These are phyloP conservation scores for Prunus padus DNA, from an alignment of 306 rosid species.

Conservation along the genomic window DNA sequence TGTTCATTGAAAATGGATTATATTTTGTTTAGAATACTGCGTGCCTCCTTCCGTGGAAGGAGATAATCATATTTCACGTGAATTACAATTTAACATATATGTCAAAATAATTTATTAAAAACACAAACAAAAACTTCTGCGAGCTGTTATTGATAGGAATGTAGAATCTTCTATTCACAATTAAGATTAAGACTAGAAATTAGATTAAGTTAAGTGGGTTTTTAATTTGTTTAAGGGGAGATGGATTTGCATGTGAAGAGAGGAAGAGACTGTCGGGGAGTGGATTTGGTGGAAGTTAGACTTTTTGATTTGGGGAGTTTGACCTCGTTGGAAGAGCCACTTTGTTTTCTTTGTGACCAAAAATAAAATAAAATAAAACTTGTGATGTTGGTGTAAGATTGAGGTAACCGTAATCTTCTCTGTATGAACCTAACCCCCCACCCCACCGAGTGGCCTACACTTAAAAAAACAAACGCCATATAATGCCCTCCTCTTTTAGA, in stretches of 20 bases:
- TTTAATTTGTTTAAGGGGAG: not conserved
- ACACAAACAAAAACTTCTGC: too few species aligned
- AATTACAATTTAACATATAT: too few species aligned
- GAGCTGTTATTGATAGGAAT: fast-evolving
- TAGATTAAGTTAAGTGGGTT: constrained; percentile 12
- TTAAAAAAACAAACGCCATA: constrained; percentile 9
- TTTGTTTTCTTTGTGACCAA: constrained; percentile 11
- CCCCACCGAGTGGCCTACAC: not conserved
- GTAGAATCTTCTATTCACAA: not conserved
- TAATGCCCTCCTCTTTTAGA: not conserved
- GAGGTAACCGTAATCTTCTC: constrained; percentile 15
- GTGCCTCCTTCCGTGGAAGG: too few species aligned
- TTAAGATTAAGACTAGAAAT: not conserved
- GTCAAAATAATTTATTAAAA: too few species aligned
- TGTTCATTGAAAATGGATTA: constrained; percentile 11
- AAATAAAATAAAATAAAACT: constrained; percentile 5
- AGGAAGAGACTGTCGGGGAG: constrained; percentile 53
- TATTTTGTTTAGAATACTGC: not conserved
- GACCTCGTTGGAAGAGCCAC: constrained; percentile 59
- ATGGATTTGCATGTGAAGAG: constrained; percentile 60
- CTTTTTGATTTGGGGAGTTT: constrained; percentile 50
- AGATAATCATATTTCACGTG: too few species aligned
- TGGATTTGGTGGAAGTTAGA: constrained; percentile 37
- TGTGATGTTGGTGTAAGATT: constrained; percentile 5
- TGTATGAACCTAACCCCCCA: not conserved